Base-by-base conservation (phyloP, 768 basidiomycete genomes). In the Mycena floridula region DNA sequence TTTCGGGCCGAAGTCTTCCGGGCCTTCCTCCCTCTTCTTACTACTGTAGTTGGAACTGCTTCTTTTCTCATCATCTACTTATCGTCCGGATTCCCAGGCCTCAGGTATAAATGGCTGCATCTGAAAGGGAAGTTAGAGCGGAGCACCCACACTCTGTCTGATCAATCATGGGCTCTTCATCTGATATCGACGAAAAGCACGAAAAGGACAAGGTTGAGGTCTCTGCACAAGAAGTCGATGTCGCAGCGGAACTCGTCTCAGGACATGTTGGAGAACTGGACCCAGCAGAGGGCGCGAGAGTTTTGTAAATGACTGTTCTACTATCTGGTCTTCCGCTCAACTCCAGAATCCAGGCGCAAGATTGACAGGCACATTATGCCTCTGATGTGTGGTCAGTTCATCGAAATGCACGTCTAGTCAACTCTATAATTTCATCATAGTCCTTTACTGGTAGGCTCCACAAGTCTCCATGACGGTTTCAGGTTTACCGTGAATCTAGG, bases 331-430 rank as follows among this genome's bases (percentile, higher is more conserved):
- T 16, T 36, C 13, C 18, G 15, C 16, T 30, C 4, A 36, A n/a
- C n/a, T n/a, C n/a, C n/a, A n/a, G n/a, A n/a, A n/a, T 30, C 6
- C 35, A 72, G 76, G 48, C 68, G 60, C 54, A 85, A 87, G 59
- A 84, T 86, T 35, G 84, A 85, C 60, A 59, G 61, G 48, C 76
- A 83, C 58, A 77, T 86, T 21, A 58, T 86, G 25, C 83, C 82
- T 20, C 60, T 86, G 54, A 86, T 85, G 82, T 83, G 79, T 50
- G 68, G 82, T 84, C 58, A 54, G 82, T 75, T n/a, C n/a, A n/a
- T n/a, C n/a, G n/a, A n/a, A n/a, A 13, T 40, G 8, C 5, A 20
- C 26, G 25, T 16, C 18, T 5, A 22, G 39, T 8, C 4, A 30
- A 32, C 40, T 32, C 38, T 25, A 21, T 20, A n/a, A 6, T 22